These are phyloP conservation scores for Kwoniella botswanensis DNA, from an alignment of 768 basidiomycete species.

Conservation along the genomic window DNA sequence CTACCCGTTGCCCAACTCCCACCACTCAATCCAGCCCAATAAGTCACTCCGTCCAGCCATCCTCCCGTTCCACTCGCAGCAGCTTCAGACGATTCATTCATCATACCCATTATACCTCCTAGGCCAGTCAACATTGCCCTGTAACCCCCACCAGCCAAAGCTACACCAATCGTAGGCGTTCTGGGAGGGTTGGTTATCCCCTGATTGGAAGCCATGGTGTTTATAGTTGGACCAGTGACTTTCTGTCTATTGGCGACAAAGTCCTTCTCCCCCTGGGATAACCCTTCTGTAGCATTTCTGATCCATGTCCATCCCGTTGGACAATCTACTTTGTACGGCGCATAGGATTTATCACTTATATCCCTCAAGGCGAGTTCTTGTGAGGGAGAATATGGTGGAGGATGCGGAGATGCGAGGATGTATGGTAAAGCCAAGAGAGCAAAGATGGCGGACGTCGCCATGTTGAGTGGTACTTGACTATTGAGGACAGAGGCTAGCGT, in stretches of 20 bases:
- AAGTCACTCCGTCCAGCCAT: constrained; percentile 72
- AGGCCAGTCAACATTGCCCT: constrained; percentile 64
- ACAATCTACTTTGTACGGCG: constrained; percentile 50
- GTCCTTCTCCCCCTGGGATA: constrained; percentile 37
- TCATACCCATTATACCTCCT: constrained; percentile 59
- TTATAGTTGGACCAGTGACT: constrained; percentile 34
- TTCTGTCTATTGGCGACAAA: constrained; percentile 39
- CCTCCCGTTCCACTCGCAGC: constrained; percentile 67
- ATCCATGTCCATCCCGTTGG: constrained; percentile 49
- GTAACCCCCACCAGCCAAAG: constrained; percentile 73
- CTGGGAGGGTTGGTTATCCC: constrained; percentile 45
- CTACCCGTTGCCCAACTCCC: constrained; percentile 61
- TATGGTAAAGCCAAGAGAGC: background rate
- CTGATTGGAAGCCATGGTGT: constrained; percentile 30
- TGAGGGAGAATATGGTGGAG: background rate
- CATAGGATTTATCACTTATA: constrained; percentile 32
- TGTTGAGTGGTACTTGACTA: constrained; percentile 1
- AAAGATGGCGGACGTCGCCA: constrained; percentile 7
- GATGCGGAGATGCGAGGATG: constrained; percentile 19
- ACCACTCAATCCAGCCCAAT: constrained; percentile 66
- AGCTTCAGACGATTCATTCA: constrained; percentile 66
- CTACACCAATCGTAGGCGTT: constrained; percentile 59
- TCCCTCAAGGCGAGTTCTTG: constrained; percentile 10
- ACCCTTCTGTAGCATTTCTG: constrained; percentile 34
- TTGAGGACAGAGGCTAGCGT: background rate